Evolutionary conservation across 768 basidiomycete genomes (phyloP).

Genomic region (Mycena galericulata): DNA sequence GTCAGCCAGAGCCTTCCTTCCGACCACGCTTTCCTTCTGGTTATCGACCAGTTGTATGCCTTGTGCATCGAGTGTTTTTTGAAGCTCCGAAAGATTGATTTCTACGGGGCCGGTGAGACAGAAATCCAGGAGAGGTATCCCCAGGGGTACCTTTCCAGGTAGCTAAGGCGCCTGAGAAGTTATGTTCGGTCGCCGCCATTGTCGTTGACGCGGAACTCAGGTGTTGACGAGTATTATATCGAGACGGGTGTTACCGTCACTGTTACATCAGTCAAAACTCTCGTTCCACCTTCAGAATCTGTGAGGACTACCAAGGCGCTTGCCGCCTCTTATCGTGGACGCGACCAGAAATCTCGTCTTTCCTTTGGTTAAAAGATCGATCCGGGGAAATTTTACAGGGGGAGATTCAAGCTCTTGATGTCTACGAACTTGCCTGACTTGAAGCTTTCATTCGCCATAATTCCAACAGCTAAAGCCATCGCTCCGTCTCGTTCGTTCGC

Average conservation of each 20-base stretch:
- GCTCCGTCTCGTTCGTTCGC: constrained; percentile 63
- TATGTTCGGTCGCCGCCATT: constrained; percentile 66
- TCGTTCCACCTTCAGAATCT: no score
- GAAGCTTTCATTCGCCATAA: constrained; percentile 64
- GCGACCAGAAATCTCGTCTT: background rate
- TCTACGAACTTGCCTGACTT: constrained; percentile 56
- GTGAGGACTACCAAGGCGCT: no score
- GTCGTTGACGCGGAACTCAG: background rate
- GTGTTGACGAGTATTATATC: background rate
- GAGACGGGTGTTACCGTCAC: no score
- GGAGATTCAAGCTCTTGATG: constrained; percentile 46
- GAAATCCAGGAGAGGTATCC: background rate
- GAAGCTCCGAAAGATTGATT: constrained; percentile 89
- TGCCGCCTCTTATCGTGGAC: no score
- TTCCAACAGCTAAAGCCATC: constrained; percentile 58
- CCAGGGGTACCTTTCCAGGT: constrained; percentile 87
- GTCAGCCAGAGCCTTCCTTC: constrained; percentile 94
- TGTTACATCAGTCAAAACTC: no score
- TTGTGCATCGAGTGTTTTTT: constrained; percentile 92
- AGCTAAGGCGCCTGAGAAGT: constrained; percentile 92
- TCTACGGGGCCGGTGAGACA: constrained; percentile 55
- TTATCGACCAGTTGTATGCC: constrained; percentile 97
- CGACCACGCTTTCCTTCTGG: constrained; percentile 96
- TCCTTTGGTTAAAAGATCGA: background rate
- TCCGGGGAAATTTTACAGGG: constrained; percentile 34